Evolutionary conservation across 2,329 filamentous ascomycete genomes (phyloP).

Genomic region (Venturia oleaginea): DNA sequence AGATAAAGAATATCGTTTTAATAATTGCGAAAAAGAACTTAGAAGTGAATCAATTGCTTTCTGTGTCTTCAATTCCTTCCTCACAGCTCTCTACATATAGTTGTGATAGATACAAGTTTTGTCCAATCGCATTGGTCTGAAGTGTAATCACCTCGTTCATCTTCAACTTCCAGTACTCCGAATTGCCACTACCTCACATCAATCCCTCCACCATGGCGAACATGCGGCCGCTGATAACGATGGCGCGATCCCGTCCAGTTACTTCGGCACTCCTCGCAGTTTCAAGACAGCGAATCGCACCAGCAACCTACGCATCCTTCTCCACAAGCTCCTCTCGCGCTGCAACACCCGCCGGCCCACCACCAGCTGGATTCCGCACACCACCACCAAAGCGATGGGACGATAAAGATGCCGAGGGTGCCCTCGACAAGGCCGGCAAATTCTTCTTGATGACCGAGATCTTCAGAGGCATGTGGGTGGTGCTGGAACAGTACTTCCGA

Average conservation of each 20-base stretch:
- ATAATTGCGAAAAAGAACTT: not conserved
- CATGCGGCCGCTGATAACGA: slow-evolving; percentile 38
- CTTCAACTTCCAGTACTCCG: slow-evolving; percentile 19
- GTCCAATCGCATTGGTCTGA: not conserved
- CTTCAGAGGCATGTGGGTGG: slow-evolving; percentile 94
- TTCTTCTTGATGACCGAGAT: slow-evolving; percentile 96
- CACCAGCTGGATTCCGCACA: slow-evolving; percentile 68
- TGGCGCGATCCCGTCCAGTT: slow-evolving; percentile 30
- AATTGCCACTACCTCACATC: slow-evolving; percentile 17
- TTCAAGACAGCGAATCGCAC: not conserved
- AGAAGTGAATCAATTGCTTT: not conserved
- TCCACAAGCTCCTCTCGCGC: slow-evolving; percentile 52
- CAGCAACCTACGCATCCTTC: slow-evolving; percentile 36
- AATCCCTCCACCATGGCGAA: slow-evolving; percentile 32
- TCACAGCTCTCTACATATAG: not conserved
- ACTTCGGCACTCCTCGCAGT: not conserved
- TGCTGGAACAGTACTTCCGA: slow-evolving; percentile 96
- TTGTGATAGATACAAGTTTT: not conserved
- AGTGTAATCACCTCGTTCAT: slow-evolving; percentile 24
- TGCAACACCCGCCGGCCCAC: slow-evolving; percentile 64
- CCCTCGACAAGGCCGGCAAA: slow-evolving; percentile 75
- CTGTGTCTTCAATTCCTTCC: not conserved
- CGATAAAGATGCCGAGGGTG: slow-evolving; percentile 59
- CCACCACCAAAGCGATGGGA: slow-evolving; percentile 69
- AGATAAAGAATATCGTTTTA: not conserved